Base-by-base conservation (phyloP, 1,139 yeast genomes). In the Candida mesenterica region DNA sequence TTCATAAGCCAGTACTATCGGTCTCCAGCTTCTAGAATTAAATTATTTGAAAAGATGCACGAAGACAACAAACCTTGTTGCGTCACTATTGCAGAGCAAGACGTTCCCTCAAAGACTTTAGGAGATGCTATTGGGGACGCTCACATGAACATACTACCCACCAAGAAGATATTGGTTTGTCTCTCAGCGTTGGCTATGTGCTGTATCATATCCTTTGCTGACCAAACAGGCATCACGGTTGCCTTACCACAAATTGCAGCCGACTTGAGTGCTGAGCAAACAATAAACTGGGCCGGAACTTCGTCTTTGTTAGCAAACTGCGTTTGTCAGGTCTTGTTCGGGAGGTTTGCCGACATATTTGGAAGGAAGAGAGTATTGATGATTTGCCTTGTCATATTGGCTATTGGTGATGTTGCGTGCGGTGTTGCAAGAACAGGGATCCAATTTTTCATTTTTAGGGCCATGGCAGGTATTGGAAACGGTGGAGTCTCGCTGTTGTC, bases 271-370 rank as follows among this genome's bases (percentile, higher is more conserved):
- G 63, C 72, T 1, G 55, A 62, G 29, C 50, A 56, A 12, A 59
- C 73, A 2, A 67, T 69, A 27, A 63, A 63, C 41, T 72, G 78
- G 78, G 70, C 72, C 1, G 74, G 73, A 18, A 66, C 75, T 0
- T 60, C 76, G 2, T 62, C 71, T 5, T 52, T 71, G 28, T 61
- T 72, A 36, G 69, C 74, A n/a, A 72, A 69, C 43, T 55, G 73
- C 3, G 70, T 66, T 25, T 69, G 66, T 38, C 71, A 65, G 45
- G 70, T 65, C 25, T 54, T 61, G 24, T 71, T 54, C 42, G 75
- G 67, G 12, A 50, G 69, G 41, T 50, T 61, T 34, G 65, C 76
- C 1, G 73, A 71, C 42, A 65, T 70, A 4, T 68, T 71, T 48
- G 77, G 77, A 13, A 55, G 77, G 31, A 71, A 69, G 39, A 51